These are phyloP conservation scores for Diaporthe vaccinii DNA, from an alignment of 2,329 filamentous ascomycete species.

Conservation along the genomic window DNA sequence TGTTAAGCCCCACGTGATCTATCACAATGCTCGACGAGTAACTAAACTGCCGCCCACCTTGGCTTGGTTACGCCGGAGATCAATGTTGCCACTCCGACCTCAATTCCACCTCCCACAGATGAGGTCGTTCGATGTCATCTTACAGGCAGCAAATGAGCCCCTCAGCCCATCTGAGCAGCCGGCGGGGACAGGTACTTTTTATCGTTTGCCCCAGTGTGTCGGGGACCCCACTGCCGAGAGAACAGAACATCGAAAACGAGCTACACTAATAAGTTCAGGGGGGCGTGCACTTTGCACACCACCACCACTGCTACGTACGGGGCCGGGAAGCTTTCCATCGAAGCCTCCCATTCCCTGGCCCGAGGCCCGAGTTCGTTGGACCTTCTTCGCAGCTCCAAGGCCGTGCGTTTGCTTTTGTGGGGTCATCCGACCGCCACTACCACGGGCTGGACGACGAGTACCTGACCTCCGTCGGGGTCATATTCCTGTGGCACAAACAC, in stretches of 20 bases:
- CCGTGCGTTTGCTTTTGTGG: conserved; percentile 9
- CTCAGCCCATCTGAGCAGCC: neutral
- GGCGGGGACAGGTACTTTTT: neutral
- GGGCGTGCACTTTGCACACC: conserved; percentile 11
- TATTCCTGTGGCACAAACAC: neutral
- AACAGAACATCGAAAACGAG: neutral
- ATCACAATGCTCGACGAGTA: conserved; percentile 6
- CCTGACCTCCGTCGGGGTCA: neutral
- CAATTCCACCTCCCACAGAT: neutral
- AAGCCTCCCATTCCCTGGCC: conserved; percentile 2
- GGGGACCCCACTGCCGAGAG: neutral
- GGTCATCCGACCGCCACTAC: conserved; percentile 18
- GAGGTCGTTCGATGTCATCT: conserved; percentile 29
- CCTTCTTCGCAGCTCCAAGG: conserved; percentile 10
- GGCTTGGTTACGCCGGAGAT: conserved; percentile 16
- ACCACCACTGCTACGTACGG: conserved; percentile 1
- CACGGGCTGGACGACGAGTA: neutral
- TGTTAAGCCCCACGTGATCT: conserved; percentile 16
- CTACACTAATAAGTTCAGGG: conserved; percentile 2
- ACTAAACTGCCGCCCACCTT: neutral
- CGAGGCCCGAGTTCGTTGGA: neutral
- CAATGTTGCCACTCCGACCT: conserved; percentile 2
- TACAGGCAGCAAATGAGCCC: conserved; percentile 23
- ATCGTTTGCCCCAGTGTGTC: neutral
- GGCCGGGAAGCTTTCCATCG: neutral